These are phyloP conservation scores for Alternaria atra DNA, from an alignment of 2,329 filamentous ascomycete species.

Conservation along the genomic window DNA sequence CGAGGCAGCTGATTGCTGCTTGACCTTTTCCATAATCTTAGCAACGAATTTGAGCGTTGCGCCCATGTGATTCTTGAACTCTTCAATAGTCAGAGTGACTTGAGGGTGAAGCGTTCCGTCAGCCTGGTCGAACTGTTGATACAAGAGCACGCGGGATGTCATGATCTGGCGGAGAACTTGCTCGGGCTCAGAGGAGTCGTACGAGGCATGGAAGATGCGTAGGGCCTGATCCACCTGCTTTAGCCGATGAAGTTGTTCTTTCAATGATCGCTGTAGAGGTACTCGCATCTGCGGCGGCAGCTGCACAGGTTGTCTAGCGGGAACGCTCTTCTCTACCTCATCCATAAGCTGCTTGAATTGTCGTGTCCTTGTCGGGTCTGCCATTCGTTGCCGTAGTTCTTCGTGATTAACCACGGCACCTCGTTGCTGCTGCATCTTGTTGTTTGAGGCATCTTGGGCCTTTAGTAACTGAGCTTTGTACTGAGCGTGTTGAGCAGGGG, in stretches of 20 bases:
- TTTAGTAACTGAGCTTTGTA: conserved; percentile 45
- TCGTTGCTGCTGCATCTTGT: conserved; percentile 39
- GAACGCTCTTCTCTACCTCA: conserved; percentile 41
- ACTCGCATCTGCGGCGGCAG: conserved; percentile 33
- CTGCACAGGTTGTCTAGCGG: conserved; percentile 31
- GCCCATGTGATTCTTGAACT: conserved; percentile 38
- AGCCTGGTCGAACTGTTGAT: conserved; percentile 40
- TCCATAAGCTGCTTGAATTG: conserved; percentile 40
- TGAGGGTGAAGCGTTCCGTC: conserved; percentile 42
- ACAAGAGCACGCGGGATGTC: conserved; percentile 33
- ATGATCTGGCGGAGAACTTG: conserved; percentile 38
- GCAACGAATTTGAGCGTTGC: conserved; percentile 39
- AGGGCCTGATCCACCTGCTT: conserved; percentile 45
- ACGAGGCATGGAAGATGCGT: conserved; percentile 41
- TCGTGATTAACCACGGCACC: conserved; percentile 31
- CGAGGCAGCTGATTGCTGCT: conserved; percentile 28
- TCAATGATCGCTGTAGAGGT: conserved; percentile 38
- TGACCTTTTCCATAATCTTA: conserved; percentile 39
- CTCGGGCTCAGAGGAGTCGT: conserved; percentile 37
- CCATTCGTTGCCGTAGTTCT: conserved; percentile 38
- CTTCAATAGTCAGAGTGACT: conserved; percentile 39
- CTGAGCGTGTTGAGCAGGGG: conserved; percentile 43
- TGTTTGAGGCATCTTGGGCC: conserved; percentile 45
- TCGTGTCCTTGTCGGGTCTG: conserved; percentile 36
- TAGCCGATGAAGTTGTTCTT: conserved; percentile 35